These are phyloP conservation scores for Dipodascus geniculatus DNA, from an alignment of 805 yeast species.

Conservation along the genomic window DNA sequence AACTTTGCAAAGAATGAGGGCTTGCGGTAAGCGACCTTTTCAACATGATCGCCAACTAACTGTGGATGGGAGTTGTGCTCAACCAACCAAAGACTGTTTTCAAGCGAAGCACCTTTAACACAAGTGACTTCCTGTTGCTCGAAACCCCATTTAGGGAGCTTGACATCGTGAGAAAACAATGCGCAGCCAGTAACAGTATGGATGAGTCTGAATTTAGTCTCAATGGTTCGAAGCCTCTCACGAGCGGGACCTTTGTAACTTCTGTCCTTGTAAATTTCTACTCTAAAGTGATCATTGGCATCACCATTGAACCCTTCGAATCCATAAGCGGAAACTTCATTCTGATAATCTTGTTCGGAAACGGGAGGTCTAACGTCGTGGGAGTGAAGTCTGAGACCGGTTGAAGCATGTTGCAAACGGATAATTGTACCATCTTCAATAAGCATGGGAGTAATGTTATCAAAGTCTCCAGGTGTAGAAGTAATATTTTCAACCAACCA, in stretches of 20 bases:
- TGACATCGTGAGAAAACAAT: slow-evolving; percentile 56
- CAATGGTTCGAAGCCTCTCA: slow-evolving; percentile 42
- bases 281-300: slow-evolving; percentile 55
- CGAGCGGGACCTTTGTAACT: slow-evolving; percentile 27
- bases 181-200: slow-evolving; percentile 61
- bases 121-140: slow-evolving; percentile 85
- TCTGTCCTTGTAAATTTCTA: slow-evolving; percentile 36
- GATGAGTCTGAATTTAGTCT: slow-evolving; percentile 55
- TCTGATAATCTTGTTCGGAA: slow-evolving; percentile 81
- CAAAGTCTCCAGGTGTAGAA: slow-evolving; percentile 15
- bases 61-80: slow-evolving; percentile 60
- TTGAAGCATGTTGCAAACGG: slow-evolving; percentile 53
- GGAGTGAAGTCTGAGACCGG: slow-evolving; percentile 60
- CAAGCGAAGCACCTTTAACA: slow-evolving; percentile 55
- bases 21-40: slow-evolving; percentile 23
- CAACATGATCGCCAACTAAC: slow-evolving; percentile 27
- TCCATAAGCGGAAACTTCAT: slow-evolving; percentile 69
- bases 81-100: slow-evolving; percentile 62
- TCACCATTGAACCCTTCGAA: slow-evolving; percentile 52
- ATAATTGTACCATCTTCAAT: slow-evolving; percentile 46
- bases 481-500: slow-evolving; percentile 54
- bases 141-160: slow-evolving; percentile 73
- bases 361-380: slow-evolving; percentile 75
- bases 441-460: slow-evolving; percentile 39
- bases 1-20: slow-evolving; percentile 40